phyloP scores from a whole-genome alignment of 176 grass and related monocot species.

The Pharus latifolius region DNA sequence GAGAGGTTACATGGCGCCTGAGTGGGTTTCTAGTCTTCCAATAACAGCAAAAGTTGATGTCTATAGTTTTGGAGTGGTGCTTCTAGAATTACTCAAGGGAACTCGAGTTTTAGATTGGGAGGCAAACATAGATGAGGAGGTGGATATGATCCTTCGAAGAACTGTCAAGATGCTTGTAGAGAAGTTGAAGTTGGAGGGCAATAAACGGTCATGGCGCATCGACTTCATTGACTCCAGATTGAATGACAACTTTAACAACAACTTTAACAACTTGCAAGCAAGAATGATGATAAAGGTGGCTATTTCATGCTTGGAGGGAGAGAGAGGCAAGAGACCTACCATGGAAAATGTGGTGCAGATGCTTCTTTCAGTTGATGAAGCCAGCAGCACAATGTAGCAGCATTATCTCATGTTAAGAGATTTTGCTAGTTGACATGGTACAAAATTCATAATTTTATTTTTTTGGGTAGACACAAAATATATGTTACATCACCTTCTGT shows the following conservation, averaged over 20 bases:
- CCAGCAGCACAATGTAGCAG: neutral
- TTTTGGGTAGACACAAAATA: neutral
- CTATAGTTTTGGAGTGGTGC: slow-evolving; percentile 58
- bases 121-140: neutral
- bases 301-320: slow-evolving; percentile 28
- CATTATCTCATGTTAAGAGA: neutral
- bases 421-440: neutral
- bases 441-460: neutral
- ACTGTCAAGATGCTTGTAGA: slow-evolving; percentile 2
- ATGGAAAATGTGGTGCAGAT: slow-evolving; percentile 30
- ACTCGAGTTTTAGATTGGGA: slow-evolving; percentile 22
- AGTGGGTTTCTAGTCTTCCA: slow-evolving; percentile 35
- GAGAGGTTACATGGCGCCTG: slow-evolving; percentile 49
- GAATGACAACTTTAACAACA: slow-evolving; percentile 19
- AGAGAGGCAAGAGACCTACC: slow-evolving; percentile 30
- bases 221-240: slow-evolving; percentile 31
- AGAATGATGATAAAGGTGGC: slow-evolving; percentile 19
- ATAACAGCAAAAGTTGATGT: slow-evolving; percentile 65
- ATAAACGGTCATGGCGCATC: neutral
- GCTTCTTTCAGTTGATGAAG: slow-evolving; percentile 38
- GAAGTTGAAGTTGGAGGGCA: slow-evolving; percentile 3
- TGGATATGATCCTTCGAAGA: neutral
- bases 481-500: neutral
- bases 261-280: slow-evolving; percentile 29
- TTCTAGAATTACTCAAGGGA: slow-evolving; percentile 47